Evolutionary conservation across 129 eudicot species (phyloP).

Genomic region (Solidago caesia): DNA sequence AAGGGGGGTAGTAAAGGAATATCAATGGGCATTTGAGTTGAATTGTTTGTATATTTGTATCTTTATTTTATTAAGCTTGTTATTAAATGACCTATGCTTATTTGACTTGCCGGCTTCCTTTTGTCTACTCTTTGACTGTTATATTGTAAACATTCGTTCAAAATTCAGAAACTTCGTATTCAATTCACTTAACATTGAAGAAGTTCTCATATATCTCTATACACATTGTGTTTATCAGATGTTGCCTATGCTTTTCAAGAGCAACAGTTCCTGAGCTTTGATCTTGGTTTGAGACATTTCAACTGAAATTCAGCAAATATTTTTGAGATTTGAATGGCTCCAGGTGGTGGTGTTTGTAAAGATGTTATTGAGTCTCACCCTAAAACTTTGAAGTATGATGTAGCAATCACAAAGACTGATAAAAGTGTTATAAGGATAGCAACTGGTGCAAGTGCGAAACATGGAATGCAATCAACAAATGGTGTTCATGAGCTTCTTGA

Average conservation of each 20-base stretch:
- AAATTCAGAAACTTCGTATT: constrained; percentile 22
- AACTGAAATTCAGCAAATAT: constrained; percentile 19
- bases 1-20: constrained; percentile 24
- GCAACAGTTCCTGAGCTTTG: constrained; percentile 18
- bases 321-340: constrained; percentile 48
- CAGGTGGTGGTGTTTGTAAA: constrained; percentile 61
- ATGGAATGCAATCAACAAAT: constrained; percentile 50
- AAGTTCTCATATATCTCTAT: constrained; percentile 23
- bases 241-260: constrained; percentile 19
- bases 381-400: constrained; percentile 52
- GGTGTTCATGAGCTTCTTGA: constrained; percentile 83
- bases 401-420: constrained; percentile 40
- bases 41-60: constrained; percentile 26
- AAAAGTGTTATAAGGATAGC: constrained; percentile 31
- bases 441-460: constrained; percentile 39
- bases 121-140: constrained; percentile 36
- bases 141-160: constrained; percentile 27
- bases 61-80: constrained; percentile 1
- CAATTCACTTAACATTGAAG: not conserved
- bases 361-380: constrained; percentile 65
- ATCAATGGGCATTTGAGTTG: constrained; percentile 17
- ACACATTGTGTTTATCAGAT: constrained; percentile 37
- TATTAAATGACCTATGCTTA: constrained; percentile 20
- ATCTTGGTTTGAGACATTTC: constrained; percentile 21
- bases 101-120: constrained; percentile 33